A percentile compares a stretch with the other conserved stretches of the same genome.
Conservation (phyloP, 2,329 filamentous ascomycete species). For the Fusarium oligoseptatum region DNA sequence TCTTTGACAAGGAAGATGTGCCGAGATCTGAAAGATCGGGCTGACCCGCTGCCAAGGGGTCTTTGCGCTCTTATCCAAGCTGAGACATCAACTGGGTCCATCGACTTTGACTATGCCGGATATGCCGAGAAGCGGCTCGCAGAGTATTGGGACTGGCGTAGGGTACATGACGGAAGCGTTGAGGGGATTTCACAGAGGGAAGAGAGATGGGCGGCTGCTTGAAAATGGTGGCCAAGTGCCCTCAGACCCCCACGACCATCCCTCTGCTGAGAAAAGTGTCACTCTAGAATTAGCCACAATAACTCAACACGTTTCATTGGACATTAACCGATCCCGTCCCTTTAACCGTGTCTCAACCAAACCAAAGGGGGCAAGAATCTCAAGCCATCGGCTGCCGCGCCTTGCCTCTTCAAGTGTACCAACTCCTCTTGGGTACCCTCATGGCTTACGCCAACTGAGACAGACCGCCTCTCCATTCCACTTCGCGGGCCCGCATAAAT, state of each 20-base stretch:
- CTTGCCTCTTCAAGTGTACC: not conserved
- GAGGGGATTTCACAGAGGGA: slow-evolving; percentile 21
- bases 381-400: not conserved
- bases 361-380: not conserved
- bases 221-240: not conserved
- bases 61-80: slow-evolving; percentile 42
- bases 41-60: slow-evolving; percentile 34
- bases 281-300: not conserved
- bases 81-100: slow-evolving; percentile 41
- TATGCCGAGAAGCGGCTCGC: slow-evolving; percentile 37
- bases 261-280: not conserved
- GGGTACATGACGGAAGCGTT: slow-evolving; percentile 5
- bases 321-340: not conserved
- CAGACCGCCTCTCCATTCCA: not conserved
- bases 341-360: not conserved
- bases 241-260: not conserved
- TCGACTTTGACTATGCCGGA: slow-evolving; percentile 42
- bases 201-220: slow-evolving; percentile 30
- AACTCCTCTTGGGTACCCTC: not conserved
- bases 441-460: not conserved
- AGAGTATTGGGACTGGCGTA: slow-evolving; percentile 40
- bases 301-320: slow-evolving; percentile 7
- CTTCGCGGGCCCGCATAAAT: not conserved
- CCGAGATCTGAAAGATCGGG: not conserved
- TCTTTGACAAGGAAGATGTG: not conserved